These are phyloP conservation scores for Colletotrichum costaricense DNA, from an alignment of 2,329 filamentous ascomycete species.

Conservation along the genomic window DNA sequence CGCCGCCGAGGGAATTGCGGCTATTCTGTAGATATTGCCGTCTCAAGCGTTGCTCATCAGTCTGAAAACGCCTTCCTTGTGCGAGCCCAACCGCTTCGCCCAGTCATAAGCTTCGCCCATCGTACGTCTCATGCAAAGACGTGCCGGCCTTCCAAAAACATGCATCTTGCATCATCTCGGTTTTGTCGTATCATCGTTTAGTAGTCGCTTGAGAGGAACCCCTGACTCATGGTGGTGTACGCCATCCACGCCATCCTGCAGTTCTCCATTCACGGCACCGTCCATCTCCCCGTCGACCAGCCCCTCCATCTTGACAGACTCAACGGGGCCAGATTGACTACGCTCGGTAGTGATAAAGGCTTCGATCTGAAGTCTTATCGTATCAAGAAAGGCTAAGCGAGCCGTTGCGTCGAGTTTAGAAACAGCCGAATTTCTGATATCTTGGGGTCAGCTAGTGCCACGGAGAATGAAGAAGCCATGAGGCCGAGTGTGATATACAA, in stretches of 20 bases:
- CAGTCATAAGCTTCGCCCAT: not conserved
- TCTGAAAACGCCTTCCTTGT: not conserved
- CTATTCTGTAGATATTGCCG: not conserved
- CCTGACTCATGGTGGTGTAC: not conserved
- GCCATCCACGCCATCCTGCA: not conserved
- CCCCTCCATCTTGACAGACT: not conserved
- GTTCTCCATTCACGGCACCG: not conserved
- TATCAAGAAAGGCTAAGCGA: slow-evolving; percentile 9
- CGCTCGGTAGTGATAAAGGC: not conserved
- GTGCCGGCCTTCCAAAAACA: not conserved
- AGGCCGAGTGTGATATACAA: slow-evolving; percentile 18
- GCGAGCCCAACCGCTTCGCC: too few relatives aligned
- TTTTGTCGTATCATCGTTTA: slow-evolving; percentile 20
- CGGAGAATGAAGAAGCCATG: not conserved
- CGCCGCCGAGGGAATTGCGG: not conserved
- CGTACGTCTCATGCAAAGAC: not conserved
- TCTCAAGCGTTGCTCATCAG: not conserved
- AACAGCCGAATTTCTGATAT: slow-evolving; percentile 19
- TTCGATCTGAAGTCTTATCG: slow-evolving; percentile 24
- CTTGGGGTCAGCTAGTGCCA: slow-evolving; percentile 8
- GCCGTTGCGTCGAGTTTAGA: slow-evolving; percentile 23
- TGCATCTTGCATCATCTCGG: slow-evolving; percentile 2
- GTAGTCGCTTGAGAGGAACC: slow-evolving; percentile 9
- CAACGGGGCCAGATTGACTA: not conserved
- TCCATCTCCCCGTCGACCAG: not conserved